Evolutionary conservation across 2,329 filamentous ascomycete genomes (phyloP).

Genomic region (Aureobasidium sp.): DNA sequence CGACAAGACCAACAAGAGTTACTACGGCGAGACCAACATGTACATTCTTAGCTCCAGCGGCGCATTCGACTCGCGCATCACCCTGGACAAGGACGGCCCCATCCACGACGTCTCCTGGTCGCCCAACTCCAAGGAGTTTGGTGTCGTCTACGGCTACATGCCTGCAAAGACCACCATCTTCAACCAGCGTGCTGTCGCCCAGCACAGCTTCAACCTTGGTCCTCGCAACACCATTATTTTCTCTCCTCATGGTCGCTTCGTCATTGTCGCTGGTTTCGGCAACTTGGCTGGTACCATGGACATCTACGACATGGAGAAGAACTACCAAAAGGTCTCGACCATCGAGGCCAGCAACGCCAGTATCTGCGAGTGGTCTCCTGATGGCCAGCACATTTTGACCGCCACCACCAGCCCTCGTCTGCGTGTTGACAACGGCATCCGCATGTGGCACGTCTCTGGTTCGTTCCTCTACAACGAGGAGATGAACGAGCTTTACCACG

Average conservation of each 20-base stretch:
- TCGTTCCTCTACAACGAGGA: constrained; percentile 91
- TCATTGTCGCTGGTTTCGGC: constrained; percentile 90
- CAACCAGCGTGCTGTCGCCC: constrained; percentile 74
- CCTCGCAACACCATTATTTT: constrained; percentile 94
- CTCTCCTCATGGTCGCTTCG: constrained; percentile 87
- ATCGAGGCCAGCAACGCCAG: constrained; percentile 95
- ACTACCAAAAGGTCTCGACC: constrained; percentile 84
- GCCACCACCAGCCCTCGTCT: constrained; percentile 95
- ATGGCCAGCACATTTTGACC: constrained; percentile 90
- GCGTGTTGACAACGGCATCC: constrained; percentile 92
- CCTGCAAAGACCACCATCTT: constrained; percentile 97
- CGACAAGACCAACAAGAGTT: constrained; percentile 97
- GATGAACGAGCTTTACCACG: constrained; percentile 88
- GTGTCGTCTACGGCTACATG: constrained; percentile 97
- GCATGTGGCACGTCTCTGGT: constrained; percentile 87
- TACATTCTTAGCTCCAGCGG: constrained; percentile 90
- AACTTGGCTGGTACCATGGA: constrained; percentile 97
- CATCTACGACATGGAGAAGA: constrained; percentile 90
- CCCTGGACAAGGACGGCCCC: constrained; percentile 91
- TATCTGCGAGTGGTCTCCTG: constrained; percentile 94
- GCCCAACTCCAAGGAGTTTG: constrained; percentile 94
- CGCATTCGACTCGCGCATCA: constrained; percentile 83
- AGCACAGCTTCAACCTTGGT: constrained; percentile 75
- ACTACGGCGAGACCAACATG: constrained; percentile 96
- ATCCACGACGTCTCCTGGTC: constrained; percentile 99